Evolutionary conservation across 1,139 yeast species (phyloP), one percentile per base, ranked within the genome.

Genomic region (Taphrina confusa): DNA sequence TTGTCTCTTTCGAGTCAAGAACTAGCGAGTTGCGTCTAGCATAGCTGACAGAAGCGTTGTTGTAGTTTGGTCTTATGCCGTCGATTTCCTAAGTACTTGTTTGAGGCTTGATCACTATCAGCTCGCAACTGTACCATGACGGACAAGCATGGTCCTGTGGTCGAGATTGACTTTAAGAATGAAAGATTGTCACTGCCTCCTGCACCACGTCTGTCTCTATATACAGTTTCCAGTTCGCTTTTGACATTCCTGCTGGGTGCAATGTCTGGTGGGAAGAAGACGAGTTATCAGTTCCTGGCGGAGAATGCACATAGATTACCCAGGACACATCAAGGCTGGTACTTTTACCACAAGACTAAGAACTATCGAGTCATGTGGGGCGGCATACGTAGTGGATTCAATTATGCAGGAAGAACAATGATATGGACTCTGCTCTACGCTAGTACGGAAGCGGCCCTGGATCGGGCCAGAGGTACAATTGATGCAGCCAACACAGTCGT

Each of bases 261-360:
- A 68, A 78, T 80, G 60, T 75, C 77, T 28, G 91, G 94, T 1
- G 81, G 82, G 66, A 78, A 78, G 62, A 66, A 71, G 3, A 75
- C 87, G 1, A 80, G 87, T 0, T 72, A 84, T 40, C 77, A 83
- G 50, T 89, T 81, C 67, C 75, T 88, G 59, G 89, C 91, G 1
- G 90, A 87, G 66, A 88, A 88, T 68, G 87, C 94, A 11, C 96
- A 88, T 69, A 73, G 96, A 50, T 74, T 89, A 63, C 96, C 96
- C 2, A 77, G 74, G 22, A 83, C 86, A 0, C 86, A 83, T 60
- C 92, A 90, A 33, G 94, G 92, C 0, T 88, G 96, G 96, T 89
- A 86, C 70, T 86, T 85, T 70, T 88, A 89, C 72, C 95, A 88
- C 72, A 88, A 87, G 72, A 80, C 89, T 66, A 88, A 87, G 74